A percentile compares a stretch with the other conserved stretches of the same genome.
phyloP scores from a whole-genome alignment of 108 stramenopile species.

The Epithemia pelagica region DNA sequence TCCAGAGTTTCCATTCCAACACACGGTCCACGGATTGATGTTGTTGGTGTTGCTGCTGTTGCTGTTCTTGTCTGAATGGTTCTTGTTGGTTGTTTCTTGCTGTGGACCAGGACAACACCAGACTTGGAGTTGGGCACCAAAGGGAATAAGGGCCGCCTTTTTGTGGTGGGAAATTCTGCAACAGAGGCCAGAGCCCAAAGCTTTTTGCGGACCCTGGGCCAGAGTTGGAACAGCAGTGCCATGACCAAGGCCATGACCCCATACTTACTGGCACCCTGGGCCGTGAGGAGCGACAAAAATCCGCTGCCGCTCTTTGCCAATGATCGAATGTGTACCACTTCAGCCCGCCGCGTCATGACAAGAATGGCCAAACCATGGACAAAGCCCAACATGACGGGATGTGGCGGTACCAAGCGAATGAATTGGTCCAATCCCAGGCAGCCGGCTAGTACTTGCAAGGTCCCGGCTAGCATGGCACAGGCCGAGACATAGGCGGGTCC shows the following conservation, averaged over 20 bases:
- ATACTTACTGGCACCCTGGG: slow-evolving; percentile 37
- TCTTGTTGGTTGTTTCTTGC: background rate
- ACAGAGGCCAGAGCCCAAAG: too few species aligned
- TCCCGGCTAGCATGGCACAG: slow-evolving; percentile 72
- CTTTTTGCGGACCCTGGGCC: slow-evolving; percentile 28
- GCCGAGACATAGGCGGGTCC: slow-evolving; percentile 72
- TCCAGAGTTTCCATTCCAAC: background rate
- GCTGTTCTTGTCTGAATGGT: too few species aligned
- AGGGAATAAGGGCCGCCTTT: background rate
- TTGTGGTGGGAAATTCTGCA: too few species aligned
- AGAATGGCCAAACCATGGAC: slow-evolving; percentile 87
- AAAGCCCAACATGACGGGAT: slow-evolving; percentile 90
- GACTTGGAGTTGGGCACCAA: background rate
- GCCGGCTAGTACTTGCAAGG: slow-evolving; percentile 66
- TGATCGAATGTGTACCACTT: slow-evolving; percentile 63
- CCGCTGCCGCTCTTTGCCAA: background rate
- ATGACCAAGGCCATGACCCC: slow-evolving; percentile 55
- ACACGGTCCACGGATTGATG: background rate
- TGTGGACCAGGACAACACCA: background rate
- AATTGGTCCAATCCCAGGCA: slow-evolving; percentile 60
- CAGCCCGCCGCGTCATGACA: slow-evolving; percentile 85
- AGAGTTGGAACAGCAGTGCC: slow-evolving; percentile 46
- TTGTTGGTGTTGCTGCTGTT: background rate
- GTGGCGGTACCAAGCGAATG: slow-evolving; percentile 76
- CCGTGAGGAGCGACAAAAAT: slow-evolving; percentile 21